These are phyloP conservation scores for Penicillium canescens DNA, from an alignment of 495 filamentous ascomycete species.

Conservation along the genomic window DNA sequence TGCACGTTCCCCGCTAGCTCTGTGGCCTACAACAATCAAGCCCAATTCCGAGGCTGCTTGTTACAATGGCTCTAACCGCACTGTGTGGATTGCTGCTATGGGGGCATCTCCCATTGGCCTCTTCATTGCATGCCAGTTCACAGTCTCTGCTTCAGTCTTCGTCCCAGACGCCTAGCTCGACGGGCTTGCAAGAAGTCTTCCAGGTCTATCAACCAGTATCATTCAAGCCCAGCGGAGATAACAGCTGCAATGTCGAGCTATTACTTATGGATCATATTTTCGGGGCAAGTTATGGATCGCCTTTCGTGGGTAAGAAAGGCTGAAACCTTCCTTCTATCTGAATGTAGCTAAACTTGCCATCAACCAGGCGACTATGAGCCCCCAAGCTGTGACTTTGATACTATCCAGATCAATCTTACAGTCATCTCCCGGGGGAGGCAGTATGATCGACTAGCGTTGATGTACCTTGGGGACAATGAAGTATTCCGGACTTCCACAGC, in stretches of 20 bases:
- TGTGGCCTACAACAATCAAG: background rate
- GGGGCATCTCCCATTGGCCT: background rate
- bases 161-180: conserved; percentile 9
- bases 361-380: conserved; percentile 65
- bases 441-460: conserved; percentile 75
- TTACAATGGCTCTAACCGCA: background rate
- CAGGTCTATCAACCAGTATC: conserved; percentile 68
- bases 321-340: no score
- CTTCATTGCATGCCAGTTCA: background rate
- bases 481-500: conserved; percentile 87
- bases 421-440: conserved; percentile 73
- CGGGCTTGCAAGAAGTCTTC: conserved; percentile 54
- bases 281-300: conserved; percentile 73
- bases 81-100: background rate
- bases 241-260: conserved; percentile 47
- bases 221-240: conserved; percentile 34
- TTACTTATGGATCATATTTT: conserved; percentile 73
- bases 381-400: conserved; percentile 71
- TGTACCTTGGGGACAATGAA: conserved; percentile 81
- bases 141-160: background rate
- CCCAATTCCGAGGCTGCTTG: background rate
- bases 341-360: background rate
- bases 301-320: conserved; percentile 67
- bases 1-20: no score
- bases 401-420: conserved; percentile 79